phyloP scores from a whole-genome alignment of 371 early-diverging fungal genomes.

The Circinella umbellata region DNA sequence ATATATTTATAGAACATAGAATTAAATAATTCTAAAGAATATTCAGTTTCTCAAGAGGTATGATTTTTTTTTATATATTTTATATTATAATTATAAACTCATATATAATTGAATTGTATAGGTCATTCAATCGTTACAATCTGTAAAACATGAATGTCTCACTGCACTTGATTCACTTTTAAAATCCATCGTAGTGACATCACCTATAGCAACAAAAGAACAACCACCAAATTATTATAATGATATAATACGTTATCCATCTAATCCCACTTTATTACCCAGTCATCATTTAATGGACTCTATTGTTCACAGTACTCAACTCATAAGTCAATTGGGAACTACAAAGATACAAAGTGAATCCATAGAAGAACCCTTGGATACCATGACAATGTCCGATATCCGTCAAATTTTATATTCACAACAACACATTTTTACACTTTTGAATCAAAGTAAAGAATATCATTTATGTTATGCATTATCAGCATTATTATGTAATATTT shows the following conservation, averaged over 20 bases:
- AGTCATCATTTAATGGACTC: conserved; percentile 28
- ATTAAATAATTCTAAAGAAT: neutral
- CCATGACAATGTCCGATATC: conserved; percentile 33
- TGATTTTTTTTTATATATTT: neutral
- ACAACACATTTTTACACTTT: conserved; percentile 13
- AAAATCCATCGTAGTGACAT: conserved; percentile 31
- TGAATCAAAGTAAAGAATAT: conserved; percentile 35
- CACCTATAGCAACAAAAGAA: conserved; percentile 9
- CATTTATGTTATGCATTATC: conserved; percentile 51
- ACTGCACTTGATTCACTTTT: conserved; percentile 39
- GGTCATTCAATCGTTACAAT: conserved; percentile 37
- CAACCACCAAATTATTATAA: conserved; percentile 11
- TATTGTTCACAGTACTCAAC: conserved; percentile 32
- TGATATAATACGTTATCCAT: neutral
- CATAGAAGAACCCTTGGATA: conserved; percentile 22
- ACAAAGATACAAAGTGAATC: conserved; percentile 26
- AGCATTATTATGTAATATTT: conserved; percentile 43
- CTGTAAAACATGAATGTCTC: conserved; percentile 42
- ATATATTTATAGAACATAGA: neutral
- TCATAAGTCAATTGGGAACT: conserved; percentile 16
- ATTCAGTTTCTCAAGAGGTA: neutral
- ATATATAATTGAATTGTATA: neutral
- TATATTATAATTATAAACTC: too few relatives aligned
- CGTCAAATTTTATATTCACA: conserved; percentile 32
- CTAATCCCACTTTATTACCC: neutral